A percentile compares a stretch with the other conserved stretches of the same genome.
phyloP scores from a whole-genome alignment of 2,329 filamentous ascomycete genomes.

The Escovopsis weberi region DNA sequence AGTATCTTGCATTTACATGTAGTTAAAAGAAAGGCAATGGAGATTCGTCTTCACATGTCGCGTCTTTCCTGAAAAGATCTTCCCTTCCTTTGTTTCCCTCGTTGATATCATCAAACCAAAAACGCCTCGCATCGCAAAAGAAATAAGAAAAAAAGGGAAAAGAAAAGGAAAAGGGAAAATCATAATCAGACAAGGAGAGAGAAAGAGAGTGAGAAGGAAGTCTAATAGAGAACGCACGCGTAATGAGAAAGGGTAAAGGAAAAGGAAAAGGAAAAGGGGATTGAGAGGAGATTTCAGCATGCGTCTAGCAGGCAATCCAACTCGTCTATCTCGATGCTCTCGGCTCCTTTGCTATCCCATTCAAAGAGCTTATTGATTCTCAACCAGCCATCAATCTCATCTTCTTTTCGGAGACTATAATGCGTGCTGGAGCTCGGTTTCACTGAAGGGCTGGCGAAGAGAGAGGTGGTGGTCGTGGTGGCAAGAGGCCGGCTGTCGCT shows the following conservation, averaged over 20 bases:
- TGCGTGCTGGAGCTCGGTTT: slow-evolving; percentile 18
- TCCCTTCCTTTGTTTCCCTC: not conserved
- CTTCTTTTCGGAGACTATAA: slow-evolving; percentile 20
- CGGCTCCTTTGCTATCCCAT: slow-evolving; percentile 56
- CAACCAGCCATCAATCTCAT: slow-evolving; percentile 25
- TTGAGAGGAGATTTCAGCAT: slow-evolving; percentile 33
- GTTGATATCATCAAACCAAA: not conserved
- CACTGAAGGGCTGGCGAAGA: slow-evolving; percentile 42
- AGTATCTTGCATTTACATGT: slow-evolving; percentile 20
- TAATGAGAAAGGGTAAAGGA: not conserved
- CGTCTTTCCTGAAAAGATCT: no score
- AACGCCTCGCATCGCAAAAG: slow-evolving; percentile 5
- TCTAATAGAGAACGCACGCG: no score
- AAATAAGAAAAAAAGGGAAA: not conserved
- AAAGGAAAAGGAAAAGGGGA: slow-evolving; percentile 1
- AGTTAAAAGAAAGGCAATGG: slow-evolving; percentile 7
- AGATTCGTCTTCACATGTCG: slow-evolving; percentile 2
- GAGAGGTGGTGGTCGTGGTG: slow-evolving; percentile 25
- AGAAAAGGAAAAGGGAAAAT: no score
- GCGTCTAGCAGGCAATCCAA: slow-evolving; percentile 74
- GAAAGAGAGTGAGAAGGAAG: no score
- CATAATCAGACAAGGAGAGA: no score
- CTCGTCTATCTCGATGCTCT: slow-evolving; percentile 85
- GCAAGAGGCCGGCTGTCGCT: slow-evolving; percentile 26
- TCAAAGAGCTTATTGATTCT: slow-evolving; percentile 28